phyloP scores from a whole-genome alignment of 495 filamentous ascomycete genomes.

The Lasiosphaeria ovina region DNA sequence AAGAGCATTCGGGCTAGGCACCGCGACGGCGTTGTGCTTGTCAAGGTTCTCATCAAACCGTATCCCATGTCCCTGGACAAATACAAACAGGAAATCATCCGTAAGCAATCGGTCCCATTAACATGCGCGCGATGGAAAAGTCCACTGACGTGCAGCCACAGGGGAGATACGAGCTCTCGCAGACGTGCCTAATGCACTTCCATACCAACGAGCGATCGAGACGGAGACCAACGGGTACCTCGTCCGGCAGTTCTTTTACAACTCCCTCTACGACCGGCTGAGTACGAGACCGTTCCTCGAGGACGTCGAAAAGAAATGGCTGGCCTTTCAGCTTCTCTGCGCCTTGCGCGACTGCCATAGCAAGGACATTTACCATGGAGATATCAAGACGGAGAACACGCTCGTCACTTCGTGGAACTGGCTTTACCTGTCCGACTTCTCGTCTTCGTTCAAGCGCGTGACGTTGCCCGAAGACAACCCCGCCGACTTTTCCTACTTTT shows the following conservation, averaged over 20 bases:
- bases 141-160: constrained; percentile 36
- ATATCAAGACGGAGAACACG: constrained; percentile 97
- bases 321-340: constrained; percentile 93
- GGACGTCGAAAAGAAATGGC: constrained; percentile 98
- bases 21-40: constrained; percentile 83
- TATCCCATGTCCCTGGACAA: constrained; percentile 73
- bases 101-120: constrained; percentile 47
- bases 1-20: constrained; percentile 91
- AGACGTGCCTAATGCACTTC: constrained; percentile 86
- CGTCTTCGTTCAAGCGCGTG: constrained; percentile 90
- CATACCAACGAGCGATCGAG: constrained; percentile 85
- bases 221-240: constrained; percentile 89
- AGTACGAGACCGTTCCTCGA: constrained; percentile 96
- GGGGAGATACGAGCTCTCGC: constrained; percentile 76
- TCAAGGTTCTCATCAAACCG: constrained; percentile 93
- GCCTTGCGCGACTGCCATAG: constrained; percentile 90
- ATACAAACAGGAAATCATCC: constrained; percentile 70
- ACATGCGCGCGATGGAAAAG: neutral
- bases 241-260: constrained; percentile 94
- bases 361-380: constrained; percentile 89
- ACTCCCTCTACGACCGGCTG: constrained; percentile 94
- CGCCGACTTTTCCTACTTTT: constrained; percentile 95
- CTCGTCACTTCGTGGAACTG: constrained; percentile 99
- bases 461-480: constrained; percentile 96
- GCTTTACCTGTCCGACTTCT: constrained; percentile 96